These are phyloP conservation scores for Funneliformis caledonium DNA, from an alignment of 371 early-diverging fungal species.

Conservation along the genomic window DNA sequence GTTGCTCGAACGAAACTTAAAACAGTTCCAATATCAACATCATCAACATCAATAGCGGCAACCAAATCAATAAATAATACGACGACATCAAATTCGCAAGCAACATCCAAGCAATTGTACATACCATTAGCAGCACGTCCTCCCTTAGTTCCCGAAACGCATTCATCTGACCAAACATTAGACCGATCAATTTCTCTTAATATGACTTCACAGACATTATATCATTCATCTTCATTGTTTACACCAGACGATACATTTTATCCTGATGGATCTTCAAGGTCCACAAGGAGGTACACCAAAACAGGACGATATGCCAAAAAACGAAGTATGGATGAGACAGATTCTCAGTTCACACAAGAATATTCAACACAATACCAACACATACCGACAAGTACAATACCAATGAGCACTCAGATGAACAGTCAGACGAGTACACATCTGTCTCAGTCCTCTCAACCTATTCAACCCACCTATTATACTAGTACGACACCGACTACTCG, in stretches of 20 bases:
- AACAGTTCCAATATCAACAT: slow-evolving; percentile 40
- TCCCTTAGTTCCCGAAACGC: slow-evolving; percentile 9
- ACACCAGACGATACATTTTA: slow-evolving; percentile 2
- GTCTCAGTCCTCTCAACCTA: background rate
- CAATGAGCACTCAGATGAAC: background rate
- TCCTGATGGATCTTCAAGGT: slow-evolving; percentile 48
- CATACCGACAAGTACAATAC: slow-evolving; percentile 15
- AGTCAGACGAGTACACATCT: background rate
- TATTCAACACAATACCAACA: background rate
- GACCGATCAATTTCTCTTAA: slow-evolving; percentile 42
- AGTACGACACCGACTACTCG: slow-evolving; percentile 11
- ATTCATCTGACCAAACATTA: slow-evolving; percentile 44
- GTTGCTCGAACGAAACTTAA: slow-evolving; percentile 25
- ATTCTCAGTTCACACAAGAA: slow-evolving; percentile 11
- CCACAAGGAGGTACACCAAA: slow-evolving; percentile 65
- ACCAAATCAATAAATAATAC: slow-evolving; percentile 40
- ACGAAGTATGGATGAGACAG: slow-evolving; percentile 43
- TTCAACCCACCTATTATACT: background rate
- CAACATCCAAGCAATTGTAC: slow-evolving; percentile 41
- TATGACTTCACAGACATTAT: slow-evolving; percentile 33
- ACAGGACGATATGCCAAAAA: slow-evolving; percentile 72
- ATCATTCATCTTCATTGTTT: slow-evolving; percentile 19
- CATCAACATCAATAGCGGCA: background rate
- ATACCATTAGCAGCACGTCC: slow-evolving; percentile 46
- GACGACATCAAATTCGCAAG: slow-evolving; percentile 45